These are phyloP conservation scores for Apiospora marii DNA, from an alignment of 2,329 filamentous ascomycete species.

Conservation along the genomic window DNA sequence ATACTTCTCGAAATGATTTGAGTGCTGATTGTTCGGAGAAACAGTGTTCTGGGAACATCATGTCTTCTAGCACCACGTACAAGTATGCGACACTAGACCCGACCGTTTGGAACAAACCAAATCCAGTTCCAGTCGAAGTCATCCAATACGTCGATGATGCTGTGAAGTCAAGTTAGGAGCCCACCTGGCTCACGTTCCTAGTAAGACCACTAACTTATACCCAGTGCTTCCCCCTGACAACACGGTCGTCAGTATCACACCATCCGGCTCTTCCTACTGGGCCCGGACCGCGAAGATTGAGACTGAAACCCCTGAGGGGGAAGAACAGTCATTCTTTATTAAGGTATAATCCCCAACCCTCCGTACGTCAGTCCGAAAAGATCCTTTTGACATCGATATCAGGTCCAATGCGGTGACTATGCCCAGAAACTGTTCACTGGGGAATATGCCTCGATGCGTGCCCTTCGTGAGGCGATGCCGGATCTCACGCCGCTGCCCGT, in stretches of 20 bases:
- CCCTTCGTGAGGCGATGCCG: slow-evolving; percentile 27
- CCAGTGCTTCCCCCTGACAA: slow-evolving; percentile 26
- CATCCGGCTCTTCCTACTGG: slow-evolving; percentile 37
- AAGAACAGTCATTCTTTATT: slow-evolving; percentile 41
- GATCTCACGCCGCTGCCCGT: slow-evolving; percentile 29
- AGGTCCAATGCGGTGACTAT: slow-evolving; percentile 29
- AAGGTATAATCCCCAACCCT: slow-evolving; percentile 35
- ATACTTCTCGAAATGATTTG: too few relatives aligned
- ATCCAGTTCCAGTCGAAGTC: not conserved
- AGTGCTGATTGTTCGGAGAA: too few relatives aligned
- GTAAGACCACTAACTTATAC: not conserved
- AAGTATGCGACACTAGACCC: not conserved
- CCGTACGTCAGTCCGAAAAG: too few relatives aligned
- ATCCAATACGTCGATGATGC: not conserved
- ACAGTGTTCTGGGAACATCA: too few relatives aligned
- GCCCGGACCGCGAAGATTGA: slow-evolving; percentile 44
- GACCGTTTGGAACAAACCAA: not conserved
- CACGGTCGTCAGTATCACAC: slow-evolving; percentile 24
- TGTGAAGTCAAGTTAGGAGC: not conserved
- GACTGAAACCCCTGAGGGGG: slow-evolving; percentile 36
- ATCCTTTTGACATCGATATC: too few relatives aligned
- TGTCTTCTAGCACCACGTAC: too few relatives aligned
- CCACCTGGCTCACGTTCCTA: not conserved
- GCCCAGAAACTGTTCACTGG: slow-evolving; percentile 26
- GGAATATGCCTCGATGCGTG: slow-evolving; percentile 30